Percentiles rank a stretch among this genome's conserved stretches.
These are phyloP conservation scores for Aurinia saxatilis DNA, from an alignment of 345 rosid species.

Conservation along the genomic window DNA sequence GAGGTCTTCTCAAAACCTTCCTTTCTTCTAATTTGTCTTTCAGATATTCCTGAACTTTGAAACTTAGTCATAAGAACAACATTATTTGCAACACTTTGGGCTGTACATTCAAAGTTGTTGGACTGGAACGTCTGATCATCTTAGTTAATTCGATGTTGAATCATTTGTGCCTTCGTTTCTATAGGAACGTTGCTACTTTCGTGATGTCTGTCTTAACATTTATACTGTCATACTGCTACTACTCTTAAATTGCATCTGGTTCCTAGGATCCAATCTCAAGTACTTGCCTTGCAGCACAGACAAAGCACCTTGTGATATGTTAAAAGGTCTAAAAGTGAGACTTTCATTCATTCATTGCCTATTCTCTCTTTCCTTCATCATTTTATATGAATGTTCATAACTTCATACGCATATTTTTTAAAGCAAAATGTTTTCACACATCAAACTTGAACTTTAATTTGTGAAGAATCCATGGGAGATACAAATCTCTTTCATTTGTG, in stretches of 20 bases:
- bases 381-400: neutral
- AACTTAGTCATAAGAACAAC: slow-evolving; percentile 4
- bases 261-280: neutral
- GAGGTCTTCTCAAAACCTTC: slow-evolving; percentile 24
- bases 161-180: neutral
- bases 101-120: slow-evolving; percentile 2
- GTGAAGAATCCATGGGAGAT: neutral
- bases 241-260: neutral
- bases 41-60: neutral
- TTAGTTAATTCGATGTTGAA: neutral
- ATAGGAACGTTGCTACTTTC: neutral
- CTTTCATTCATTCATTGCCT: neutral
- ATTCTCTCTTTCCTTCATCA: too few relatives aligned
- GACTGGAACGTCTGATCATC: neutral
- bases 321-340: neutral
- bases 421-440: neutral
- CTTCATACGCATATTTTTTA: too few relatives aligned
- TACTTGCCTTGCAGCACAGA: neutral
- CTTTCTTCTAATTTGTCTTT: slow-evolving; percentile 3
- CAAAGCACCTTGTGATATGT: neutral
- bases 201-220: neutral
- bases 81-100: slow-evolving; percentile 1
- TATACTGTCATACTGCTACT: too few relatives aligned
- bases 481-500: neutral
- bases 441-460: neutral